Percentiles rank a stretch among this genome's conserved stretches.
phyloP scores from a whole-genome alignment of 805 yeast species.

The Teunomyces gatunensis region DNA sequence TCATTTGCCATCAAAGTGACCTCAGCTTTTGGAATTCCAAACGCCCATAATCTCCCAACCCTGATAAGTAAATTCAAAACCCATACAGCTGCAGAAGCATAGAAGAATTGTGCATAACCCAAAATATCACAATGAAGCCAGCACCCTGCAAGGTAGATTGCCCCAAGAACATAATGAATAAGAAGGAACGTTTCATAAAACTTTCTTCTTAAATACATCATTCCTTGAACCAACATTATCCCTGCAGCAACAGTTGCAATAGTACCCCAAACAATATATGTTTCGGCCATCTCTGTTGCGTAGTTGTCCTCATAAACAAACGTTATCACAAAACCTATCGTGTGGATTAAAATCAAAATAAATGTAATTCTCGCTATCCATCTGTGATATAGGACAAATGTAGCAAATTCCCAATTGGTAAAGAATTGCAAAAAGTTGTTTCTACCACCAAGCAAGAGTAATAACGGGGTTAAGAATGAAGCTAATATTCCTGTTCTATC shows the following conservation, averaged over 20 bases:
- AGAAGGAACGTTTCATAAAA: slow-evolving; percentile 52
- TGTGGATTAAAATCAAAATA: slow-evolving; percentile 15
- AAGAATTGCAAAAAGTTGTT: slow-evolving; percentile 15
- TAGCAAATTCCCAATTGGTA: slow-evolving; percentile 8
- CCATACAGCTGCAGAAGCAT: slow-evolving; percentile 36
- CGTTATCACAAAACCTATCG: slow-evolving; percentile 12
- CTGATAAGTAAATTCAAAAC: slow-evolving; percentile 32
- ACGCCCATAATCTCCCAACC: slow-evolving; percentile 24
- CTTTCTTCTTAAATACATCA: slow-evolving; percentile 41
- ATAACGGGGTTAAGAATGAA: slow-evolving; percentile 23
- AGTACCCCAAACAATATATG: slow-evolving; percentile 27
- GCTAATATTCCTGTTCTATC: slow-evolving; percentile 53
- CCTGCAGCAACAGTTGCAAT: slow-evolving; percentile 33
- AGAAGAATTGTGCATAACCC: slow-evolving; percentile 28
- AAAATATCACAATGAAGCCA: slow-evolving; percentile 41
- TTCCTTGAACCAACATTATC: slow-evolving; percentile 41
- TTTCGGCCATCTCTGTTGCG: slow-evolving; percentile 11
- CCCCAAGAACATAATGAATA: slow-evolving; percentile 54
- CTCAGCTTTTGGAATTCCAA: slow-evolving; percentile 38
- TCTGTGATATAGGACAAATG: slow-evolving; percentile 18
- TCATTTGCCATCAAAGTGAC: slow-evolving; percentile 32
- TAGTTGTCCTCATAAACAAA: slow-evolving; percentile 11
- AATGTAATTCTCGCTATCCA: slow-evolving; percentile 17
- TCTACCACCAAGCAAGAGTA: slow-evolving; percentile 19
- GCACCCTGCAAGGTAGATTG: slow-evolving; percentile 43